Evolutionary conservation across 2,329 filamentous ascomycete species (phyloP), one percentile per base, ranked within the genome.

Genomic region (Beauveria rudraprayagi): DNA sequence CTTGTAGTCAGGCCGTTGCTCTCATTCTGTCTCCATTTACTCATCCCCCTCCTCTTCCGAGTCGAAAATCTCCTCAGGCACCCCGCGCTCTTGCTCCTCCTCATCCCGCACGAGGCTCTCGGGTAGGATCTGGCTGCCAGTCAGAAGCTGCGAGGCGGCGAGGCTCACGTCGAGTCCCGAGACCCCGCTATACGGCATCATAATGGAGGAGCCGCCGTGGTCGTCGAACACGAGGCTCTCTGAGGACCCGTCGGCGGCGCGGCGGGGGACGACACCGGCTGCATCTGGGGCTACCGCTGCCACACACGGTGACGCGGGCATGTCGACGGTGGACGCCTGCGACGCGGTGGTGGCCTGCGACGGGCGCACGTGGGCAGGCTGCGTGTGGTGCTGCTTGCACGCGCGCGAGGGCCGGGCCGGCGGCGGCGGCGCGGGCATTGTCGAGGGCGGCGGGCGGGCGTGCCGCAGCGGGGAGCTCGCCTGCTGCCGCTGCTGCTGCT

Each of bases 91-190:
- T 17, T 19, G 26, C 28, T 57, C 64, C 26, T 64, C 67, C 30
- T 72, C 71, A 37, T 78, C 77, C 34, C 68, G 65, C 8, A 78
- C 24, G 60, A 80, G 69, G 62, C 76, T 79, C 48, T 79, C 77
- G 3, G 82, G 77, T 61, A 85, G 69, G 71, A 82, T 76, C 69
- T 83, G 81, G 63, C 80, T 83, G 65, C 75, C 77, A 1, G 78
- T 77, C 61, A 79, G 67, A 19, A 83, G 71, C 68, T 85, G 79
- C 9, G 80, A 81, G 19, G 68, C 63, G n/a, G 28, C 34, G 26
- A 61, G 52, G 50, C 46, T 37, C 34, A 11, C 5, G 9, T 56
- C 60, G 11, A 61, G 34, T 9, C 59, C 52, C 19, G 44, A 28
- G 14, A 56, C 28, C 5, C 44, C 54, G 41, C 52, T 56, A 41